Evolutionary conservation across 768 basidiomycete genomes (phyloP).

Genomic region (Clitopilus passeckerianus): DNA sequence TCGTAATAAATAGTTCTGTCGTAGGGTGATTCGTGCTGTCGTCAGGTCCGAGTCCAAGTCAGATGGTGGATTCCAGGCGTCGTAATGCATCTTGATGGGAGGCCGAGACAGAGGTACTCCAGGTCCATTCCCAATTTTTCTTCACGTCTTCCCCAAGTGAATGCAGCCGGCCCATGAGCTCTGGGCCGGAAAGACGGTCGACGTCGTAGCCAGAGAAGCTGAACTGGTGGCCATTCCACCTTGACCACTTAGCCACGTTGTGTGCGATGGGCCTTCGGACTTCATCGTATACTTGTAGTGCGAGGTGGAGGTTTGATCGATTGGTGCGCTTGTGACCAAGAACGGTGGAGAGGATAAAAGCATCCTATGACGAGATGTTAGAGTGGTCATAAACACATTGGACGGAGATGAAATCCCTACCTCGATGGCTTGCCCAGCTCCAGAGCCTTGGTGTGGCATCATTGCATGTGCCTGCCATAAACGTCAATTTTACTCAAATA

Average conservation of each 20-base stretch:
- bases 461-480: slow-evolving; percentile 47
- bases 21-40: not conserved
- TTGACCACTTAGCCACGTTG: slow-evolving; percentile 29
- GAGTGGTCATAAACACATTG: not conserved
- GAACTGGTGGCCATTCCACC: slow-evolving; percentile 35
- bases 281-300: slow-evolving; percentile 40
- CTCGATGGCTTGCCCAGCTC: slow-evolving; percentile 57
- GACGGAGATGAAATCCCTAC: slow-evolving; percentile 15
- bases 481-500: slow-evolving; percentile 9
- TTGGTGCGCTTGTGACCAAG: slow-evolving; percentile 37
- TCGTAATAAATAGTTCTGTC: not conserved
- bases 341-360: slow-evolving; percentile 33
- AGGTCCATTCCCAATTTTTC: slow-evolving; percentile 57
- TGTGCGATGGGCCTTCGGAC: slow-evolving; percentile 40
- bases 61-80: slow-evolving; percentile 12
- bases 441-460: slow-evolving; percentile 51
- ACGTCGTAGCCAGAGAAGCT: slow-evolving; percentile 26
- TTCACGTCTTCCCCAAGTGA: slow-evolving; percentile 34
- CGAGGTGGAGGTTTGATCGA: slow-evolving; percentile 28
- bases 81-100: slow-evolving; percentile 31
- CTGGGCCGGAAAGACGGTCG: slow-evolving; percentile 16
- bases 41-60: not conserved
- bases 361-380: slow-evolving; percentile 29
- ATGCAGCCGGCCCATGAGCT: slow-evolving; percentile 26
- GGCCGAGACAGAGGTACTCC: slow-evolving; percentile 39